phyloP scores from a whole-genome alignment of 2,329 filamentous ascomycete genomes.

The Ceratocystis cacaofunesta region DNA sequence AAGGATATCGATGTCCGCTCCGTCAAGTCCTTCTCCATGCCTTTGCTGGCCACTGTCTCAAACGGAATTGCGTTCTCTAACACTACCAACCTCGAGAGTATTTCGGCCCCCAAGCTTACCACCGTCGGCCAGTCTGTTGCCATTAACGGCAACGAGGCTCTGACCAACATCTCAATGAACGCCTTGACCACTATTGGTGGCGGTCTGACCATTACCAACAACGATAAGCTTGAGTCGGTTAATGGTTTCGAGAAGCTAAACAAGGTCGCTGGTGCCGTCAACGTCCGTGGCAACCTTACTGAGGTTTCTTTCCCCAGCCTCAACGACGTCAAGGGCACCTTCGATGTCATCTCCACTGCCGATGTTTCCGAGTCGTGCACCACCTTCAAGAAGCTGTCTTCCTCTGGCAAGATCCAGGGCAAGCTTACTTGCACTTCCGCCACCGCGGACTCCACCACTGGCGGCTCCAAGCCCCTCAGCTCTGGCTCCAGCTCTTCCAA shows the following conservation, averaged over 20 bases:
- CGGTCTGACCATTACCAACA: constrained; percentile 79
- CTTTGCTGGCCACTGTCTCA: constrained; percentile 57
- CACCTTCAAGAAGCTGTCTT: constrained; percentile 33
- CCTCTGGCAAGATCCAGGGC: constrained; percentile 32
- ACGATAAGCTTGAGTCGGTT: constrained; percentile 55
- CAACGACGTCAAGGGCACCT: constrained; percentile 53
- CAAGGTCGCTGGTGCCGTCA: constrained; percentile 63
- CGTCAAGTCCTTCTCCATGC: constrained; percentile 57
- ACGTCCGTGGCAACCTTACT: constrained; percentile 71
- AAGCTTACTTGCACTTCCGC: constrained; percentile 33
- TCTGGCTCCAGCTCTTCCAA: constrained; percentile 22
- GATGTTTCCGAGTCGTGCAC: constrained; percentile 43
- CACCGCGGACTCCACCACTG: constrained; percentile 38
- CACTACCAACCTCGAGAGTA: constrained; percentile 48
- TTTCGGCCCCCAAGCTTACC: constrained; percentile 57
- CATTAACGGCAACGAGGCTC: constrained; percentile 46
- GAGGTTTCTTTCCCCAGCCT: constrained; percentile 57
- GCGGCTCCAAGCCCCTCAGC: constrained; percentile 21
- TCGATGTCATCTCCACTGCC: constrained; percentile 52
- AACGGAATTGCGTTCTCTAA: constrained; percentile 73
- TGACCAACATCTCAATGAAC: constrained; percentile 64
- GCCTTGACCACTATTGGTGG: constrained; percentile 53
- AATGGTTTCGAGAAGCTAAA: constrained; percentile 53
- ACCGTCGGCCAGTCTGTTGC: constrained; percentile 44
- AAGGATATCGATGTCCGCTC: constrained; percentile 47